phyloP scores from a whole-genome alignment of 495 filamentous ascomycete species.

The Podospora didyma region DNA sequence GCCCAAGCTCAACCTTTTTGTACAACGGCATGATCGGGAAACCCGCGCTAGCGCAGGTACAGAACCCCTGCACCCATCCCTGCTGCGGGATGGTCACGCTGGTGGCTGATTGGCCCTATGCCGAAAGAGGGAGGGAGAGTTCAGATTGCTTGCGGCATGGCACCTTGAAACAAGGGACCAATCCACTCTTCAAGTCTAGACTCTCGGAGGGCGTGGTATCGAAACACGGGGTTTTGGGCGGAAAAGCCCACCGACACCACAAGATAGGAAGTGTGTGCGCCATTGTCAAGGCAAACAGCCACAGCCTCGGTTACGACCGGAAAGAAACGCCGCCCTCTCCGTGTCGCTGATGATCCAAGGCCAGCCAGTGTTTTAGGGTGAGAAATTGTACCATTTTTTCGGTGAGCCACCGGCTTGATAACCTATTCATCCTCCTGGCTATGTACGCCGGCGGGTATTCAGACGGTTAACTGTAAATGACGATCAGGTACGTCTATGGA shows the following conservation, averaged over 20 bases:
- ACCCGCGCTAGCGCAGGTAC: slow-evolving; percentile 4
- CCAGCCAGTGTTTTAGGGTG: too few relatives aligned
- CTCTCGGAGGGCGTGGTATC: background rate
- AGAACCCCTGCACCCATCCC: background rate
- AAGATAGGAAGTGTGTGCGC: too few relatives aligned
- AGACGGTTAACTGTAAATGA: too few relatives aligned
- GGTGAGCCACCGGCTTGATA: too few relatives aligned
- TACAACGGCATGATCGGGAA: background rate
- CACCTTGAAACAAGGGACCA: background rate
- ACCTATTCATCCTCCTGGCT: too few relatives aligned
- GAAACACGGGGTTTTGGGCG: background rate
- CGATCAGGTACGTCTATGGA: too few relatives aligned
- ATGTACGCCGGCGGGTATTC: too few relatives aligned
- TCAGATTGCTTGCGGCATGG: background rate
- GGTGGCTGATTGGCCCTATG: background rate
- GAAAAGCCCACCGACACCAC: background rate
- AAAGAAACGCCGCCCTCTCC: too few relatives aligned
- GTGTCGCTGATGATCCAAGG: too few relatives aligned
- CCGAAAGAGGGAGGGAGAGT: background rate
- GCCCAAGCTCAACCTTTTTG: background rate
- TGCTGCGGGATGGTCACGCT: background rate
- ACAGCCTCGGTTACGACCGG: too few relatives aligned
- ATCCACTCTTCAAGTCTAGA: background rate
- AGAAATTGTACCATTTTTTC: too few relatives aligned
- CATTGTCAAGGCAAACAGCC: too few relatives aligned